Percentiles rank a stretch among this genome's conserved stretches.
Evolutionary conservation across 2,329 filamentous ascomycete genomes (phyloP).

Genomic region (Anthostomella pinea): DNA sequence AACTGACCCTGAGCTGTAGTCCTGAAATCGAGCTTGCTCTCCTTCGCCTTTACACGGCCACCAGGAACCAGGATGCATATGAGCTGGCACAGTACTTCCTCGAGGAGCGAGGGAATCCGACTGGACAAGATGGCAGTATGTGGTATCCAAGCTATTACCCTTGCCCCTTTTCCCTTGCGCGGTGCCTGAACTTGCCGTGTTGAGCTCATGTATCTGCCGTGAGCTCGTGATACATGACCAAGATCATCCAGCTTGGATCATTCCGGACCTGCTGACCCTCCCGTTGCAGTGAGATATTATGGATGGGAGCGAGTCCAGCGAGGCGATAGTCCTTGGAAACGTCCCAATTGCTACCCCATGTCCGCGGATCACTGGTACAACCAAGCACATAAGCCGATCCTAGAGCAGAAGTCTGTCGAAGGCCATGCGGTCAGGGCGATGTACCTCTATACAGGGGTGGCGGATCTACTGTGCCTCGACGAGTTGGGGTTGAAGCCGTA

Average conservation of each 20-base stretch:
- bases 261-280: no score
- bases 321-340: constrained; percentile 46
- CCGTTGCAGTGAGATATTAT: constrained; percentile 45
- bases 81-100: constrained; percentile 56
- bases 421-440: constrained; percentile 59
- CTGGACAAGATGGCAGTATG: constrained; percentile 41
- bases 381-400: constrained; percentile 54
- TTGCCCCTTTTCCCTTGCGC: no score
- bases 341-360: constrained; percentile 46
- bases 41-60: constrained; percentile 36
- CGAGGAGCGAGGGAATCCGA: constrained; percentile 53
- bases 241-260: no score
- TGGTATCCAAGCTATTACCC: no score
- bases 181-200: no score
- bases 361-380: constrained; percentile 46
- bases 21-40: constrained; percentile 51
- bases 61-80: constrained; percentile 35
- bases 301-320: constrained; percentile 50
- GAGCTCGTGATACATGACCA: no score
- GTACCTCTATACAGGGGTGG: constrained; percentile 57
- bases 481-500: constrained; percentile 23
- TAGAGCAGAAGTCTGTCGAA: constrained; percentile 52
- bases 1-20: no score
- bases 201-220: no score
- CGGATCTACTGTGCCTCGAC: constrained; percentile 49